Conservation (phyloP, 2,329 filamentous ascomycete genomes). For the Pseudocercospora eumusae region DNA sequence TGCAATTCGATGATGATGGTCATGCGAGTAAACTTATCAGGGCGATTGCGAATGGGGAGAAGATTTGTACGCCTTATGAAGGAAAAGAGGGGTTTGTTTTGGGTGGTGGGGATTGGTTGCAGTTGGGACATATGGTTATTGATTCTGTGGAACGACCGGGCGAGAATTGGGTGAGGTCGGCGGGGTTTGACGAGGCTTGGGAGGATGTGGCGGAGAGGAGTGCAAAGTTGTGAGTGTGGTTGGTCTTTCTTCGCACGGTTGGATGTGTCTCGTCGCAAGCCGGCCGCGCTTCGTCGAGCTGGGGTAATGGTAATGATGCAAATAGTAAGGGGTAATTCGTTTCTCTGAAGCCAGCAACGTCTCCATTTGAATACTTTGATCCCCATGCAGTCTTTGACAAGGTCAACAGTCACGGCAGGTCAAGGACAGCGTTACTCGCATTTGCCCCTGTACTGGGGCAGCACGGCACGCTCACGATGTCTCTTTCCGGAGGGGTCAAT, state of each 20-base stretch:
- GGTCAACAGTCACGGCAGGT: no score
- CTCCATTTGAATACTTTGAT: no score
- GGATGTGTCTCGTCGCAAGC: no score
- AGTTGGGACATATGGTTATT: constrained; percentile 61
- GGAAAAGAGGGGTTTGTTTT: constrained; percentile 53
- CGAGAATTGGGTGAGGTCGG: constrained; percentile 60
- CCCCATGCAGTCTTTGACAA: no score
- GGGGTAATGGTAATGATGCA: no score
- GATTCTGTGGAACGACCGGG: constrained; percentile 61
- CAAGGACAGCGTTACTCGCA: no score
- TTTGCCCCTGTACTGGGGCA: no score
- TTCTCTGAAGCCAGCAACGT: no score
- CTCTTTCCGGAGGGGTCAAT: neutral
- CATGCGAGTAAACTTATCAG: constrained; percentile 76
- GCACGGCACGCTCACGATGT: no score
- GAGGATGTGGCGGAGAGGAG: constrained; percentile 41
- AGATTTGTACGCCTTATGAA: constrained; percentile 52
- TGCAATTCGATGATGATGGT: constrained; percentile 68
- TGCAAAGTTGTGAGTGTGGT: constrained; percentile 25
- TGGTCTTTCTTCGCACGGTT: neutral
- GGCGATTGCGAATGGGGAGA: constrained; percentile 66
- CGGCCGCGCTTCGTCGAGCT: no score
- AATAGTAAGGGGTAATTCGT: no score
- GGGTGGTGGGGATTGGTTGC: constrained; percentile 61
- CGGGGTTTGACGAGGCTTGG: constrained; percentile 69